These are phyloP conservation scores for Cardamine resedifolia DNA, from an alignment of 345 rosid genomes.

Conservation along the genomic window DNA sequence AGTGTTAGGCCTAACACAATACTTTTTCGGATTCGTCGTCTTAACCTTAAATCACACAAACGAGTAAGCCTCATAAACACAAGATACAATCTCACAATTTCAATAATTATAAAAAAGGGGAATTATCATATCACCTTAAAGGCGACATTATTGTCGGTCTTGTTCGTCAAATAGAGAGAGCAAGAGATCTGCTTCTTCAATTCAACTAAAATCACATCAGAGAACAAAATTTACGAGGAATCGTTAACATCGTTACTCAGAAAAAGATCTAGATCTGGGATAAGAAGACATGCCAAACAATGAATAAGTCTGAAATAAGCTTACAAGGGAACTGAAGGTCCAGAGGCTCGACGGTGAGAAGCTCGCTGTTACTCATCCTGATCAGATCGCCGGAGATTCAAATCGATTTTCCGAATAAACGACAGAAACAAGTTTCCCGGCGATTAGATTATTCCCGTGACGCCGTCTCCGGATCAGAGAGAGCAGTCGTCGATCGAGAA, in stretches of 20 bases:
- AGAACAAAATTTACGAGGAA: slow-evolving; percentile 5
- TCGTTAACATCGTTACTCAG: neutral
- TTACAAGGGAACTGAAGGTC: slow-evolving; percentile 87
- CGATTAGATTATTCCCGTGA: slow-evolving; percentile 16
- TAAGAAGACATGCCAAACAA: neutral
- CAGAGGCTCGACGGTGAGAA: slow-evolving; percentile 66
- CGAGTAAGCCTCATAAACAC: slow-evolving; percentile 21
- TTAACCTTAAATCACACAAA: slow-evolving; percentile 57
- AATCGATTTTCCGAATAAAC: neutral
- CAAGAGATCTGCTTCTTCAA: slow-evolving; percentile 87
- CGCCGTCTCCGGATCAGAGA: slow-evolving; percentile 34
- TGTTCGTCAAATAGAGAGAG: slow-evolving; percentile 76
- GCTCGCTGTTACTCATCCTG: slow-evolving; percentile 63
- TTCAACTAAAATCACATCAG: slow-evolving; percentile 53
- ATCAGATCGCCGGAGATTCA: slow-evolving; percentile 31
- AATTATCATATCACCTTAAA: slow-evolving; percentile 61
- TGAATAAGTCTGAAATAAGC: slow-evolving; percentile 45
- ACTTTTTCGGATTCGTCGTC: slow-evolving; percentile 86
- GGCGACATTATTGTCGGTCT: slow-evolving; percentile 69
- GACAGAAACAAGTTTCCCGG: neutral
- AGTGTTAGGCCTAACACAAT: slow-evolving; percentile 84
- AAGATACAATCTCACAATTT: neutral
- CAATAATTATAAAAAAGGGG: neutral
- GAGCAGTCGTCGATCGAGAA: slow-evolving; percentile 32
- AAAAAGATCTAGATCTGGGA: slow-evolving; percentile 21